phyloP scores from a whole-genome alignment of 2,329 filamentous ascomycete species.

The Fusarium goolgardi region DNA sequence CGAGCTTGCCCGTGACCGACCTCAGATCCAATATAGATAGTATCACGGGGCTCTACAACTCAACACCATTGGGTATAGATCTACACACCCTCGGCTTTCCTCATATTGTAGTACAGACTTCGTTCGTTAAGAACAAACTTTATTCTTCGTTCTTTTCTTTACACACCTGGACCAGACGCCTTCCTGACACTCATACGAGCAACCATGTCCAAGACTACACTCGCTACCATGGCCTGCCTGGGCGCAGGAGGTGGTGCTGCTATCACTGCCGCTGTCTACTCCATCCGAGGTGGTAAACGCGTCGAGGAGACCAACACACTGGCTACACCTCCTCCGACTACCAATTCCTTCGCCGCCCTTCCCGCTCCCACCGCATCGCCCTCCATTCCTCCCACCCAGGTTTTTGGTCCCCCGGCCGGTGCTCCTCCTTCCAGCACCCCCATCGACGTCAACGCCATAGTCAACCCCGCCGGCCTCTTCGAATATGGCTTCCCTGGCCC shows the following conservation, averaged over 20 bases:
- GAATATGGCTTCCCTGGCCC: slow-evolving; percentile 94
- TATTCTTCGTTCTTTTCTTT: slow-evolving; percentile 3
- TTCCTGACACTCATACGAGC: not conserved
- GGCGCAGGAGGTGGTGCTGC: slow-evolving; percentile 82
- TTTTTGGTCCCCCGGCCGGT: slow-evolving; percentile 54
- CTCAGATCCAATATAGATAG: not conserved
- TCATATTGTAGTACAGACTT: not conserved
- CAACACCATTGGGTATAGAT: slow-evolving; percentile 30
- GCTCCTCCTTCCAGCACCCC: slow-evolving; percentile 47
- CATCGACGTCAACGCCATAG: slow-evolving; percentile 59
- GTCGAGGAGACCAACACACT: slow-evolving; percentile 51
- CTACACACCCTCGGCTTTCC: not conserved
- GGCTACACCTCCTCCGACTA: slow-evolving; percentile 49
- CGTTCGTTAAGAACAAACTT: slow-evolving; percentile 8
- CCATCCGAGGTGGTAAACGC: slow-evolving; percentile 64
- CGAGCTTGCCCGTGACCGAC: slow-evolving; percentile 29
- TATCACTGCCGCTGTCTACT: slow-evolving; percentile 75
- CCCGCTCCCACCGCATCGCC: slow-evolving; percentile 47
- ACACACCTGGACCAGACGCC: not conserved
- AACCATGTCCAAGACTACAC: slow-evolving; percentile 80
- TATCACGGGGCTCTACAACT: slow-evolving; percentile 35
- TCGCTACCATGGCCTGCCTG: slow-evolving; percentile 80
- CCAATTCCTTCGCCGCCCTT: slow-evolving; percentile 48
- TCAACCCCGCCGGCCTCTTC: slow-evolving; percentile 81
- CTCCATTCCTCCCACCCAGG: slow-evolving; percentile 69